These are phyloP conservation scores for Globisporangium spiculum DNA, from an alignment of 352 stramenopile species.

Conservation along the genomic window DNA sequence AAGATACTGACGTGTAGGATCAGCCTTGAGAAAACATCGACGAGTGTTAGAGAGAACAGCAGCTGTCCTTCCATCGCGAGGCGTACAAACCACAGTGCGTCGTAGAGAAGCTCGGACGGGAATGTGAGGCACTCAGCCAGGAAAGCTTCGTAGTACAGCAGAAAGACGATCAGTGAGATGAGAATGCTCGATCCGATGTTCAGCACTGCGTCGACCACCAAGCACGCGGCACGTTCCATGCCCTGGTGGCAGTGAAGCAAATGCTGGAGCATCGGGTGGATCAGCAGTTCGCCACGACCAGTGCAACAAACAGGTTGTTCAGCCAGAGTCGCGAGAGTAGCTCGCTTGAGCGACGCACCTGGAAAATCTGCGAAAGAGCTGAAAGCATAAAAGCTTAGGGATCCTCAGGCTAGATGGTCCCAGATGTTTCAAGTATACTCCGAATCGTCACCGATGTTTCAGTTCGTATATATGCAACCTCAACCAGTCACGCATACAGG, in stretches of 20 bases:
- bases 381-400: no score
- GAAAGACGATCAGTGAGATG: constrained; percentile 12
- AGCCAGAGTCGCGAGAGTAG: constrained; percentile 9
- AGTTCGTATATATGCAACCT: no score
- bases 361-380: constrained; percentile 6
- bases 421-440: no score
- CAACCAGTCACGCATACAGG: no score
- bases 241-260: background rate
- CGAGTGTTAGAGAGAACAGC: constrained; percentile 15
- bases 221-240: constrained; percentile 5
- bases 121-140: constrained; percentile 16
- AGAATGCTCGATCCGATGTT: constrained; percentile 15
- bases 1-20: constrained; percentile 26
- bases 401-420: no score
- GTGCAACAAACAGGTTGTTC: constrained; percentile 12
- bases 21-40: constrained; percentile 22
- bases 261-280: constrained; percentile 13
- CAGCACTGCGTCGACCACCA: constrained; percentile 12
- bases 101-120: constrained; percentile 16
- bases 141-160: constrained; percentile 12
- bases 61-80: constrained; percentile 26
- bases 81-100: constrained; percentile 19
- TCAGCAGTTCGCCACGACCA: constrained; percentile 15
- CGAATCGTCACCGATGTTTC: no score
- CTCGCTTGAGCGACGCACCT: constrained; percentile 9